phyloP scores from a whole-genome alignment of 805 yeast species.

The Clavispora carvajalis region DNA sequence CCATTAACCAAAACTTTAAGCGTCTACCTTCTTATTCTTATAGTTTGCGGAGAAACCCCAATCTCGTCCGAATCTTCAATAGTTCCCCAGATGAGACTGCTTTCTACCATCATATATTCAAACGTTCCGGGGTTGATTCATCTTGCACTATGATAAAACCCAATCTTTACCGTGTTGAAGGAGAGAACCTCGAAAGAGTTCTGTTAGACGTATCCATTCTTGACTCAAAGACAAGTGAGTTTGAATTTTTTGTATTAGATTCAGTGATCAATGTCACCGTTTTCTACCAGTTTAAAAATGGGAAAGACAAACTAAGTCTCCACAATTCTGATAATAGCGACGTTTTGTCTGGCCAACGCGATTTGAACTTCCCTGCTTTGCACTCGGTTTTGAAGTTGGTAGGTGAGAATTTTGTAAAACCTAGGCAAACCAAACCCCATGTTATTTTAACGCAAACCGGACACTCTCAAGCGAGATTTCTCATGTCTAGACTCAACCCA shows the following conservation, averaged over 20 bases:
- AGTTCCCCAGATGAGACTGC: slow-evolving; percentile 45
- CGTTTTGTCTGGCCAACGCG: slow-evolving; percentile 1
- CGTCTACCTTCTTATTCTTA: slow-evolving; percentile 28
- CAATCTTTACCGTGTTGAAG: slow-evolving; percentile 14
- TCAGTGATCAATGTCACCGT: slow-evolving; percentile 22
- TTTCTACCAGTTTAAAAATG: slow-evolving; percentile 11
- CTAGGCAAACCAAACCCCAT: slow-evolving; percentile 17
- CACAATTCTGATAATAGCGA: slow-evolving; percentile 13
- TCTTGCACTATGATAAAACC: slow-evolving; percentile 28
- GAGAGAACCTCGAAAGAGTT: neutral
- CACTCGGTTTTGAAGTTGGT: slow-evolving; percentile 3
- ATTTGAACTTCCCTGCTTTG: neutral
- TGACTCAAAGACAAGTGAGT: neutral
- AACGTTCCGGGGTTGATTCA: slow-evolving; percentile 12
- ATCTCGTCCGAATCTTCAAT: slow-evolving; percentile 34
- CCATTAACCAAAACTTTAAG: slow-evolving; percentile 23
- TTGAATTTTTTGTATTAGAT: slow-evolving; percentile 25
- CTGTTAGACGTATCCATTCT: slow-evolving; percentile 18
- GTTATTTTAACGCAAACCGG: slow-evolving; percentile 27
- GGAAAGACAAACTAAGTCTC: slow-evolving; percentile 8
- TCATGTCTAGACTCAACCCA: slow-evolving; percentile 27
- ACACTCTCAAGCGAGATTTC: slow-evolving; percentile 36
- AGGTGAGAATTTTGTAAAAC: neutral
- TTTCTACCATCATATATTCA: slow-evolving; percentile 29
- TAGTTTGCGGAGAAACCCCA: slow-evolving; percentile 31